phyloP scores from a whole-genome alignment of 2,329 filamentous ascomycete genomes.

The Hymenoscyphus scutula region DNA sequence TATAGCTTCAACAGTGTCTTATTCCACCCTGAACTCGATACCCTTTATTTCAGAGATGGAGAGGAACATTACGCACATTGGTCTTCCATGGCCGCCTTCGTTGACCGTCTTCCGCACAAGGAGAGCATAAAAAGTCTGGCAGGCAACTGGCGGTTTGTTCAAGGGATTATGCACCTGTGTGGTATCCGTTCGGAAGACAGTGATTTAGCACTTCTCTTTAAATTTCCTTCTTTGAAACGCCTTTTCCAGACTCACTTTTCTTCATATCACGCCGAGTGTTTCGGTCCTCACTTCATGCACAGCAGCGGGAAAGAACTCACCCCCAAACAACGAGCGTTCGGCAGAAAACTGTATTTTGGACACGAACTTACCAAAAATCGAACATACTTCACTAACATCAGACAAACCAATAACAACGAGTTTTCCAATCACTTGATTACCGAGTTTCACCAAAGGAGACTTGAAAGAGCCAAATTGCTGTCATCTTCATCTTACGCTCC shows the following conservation, averaged over 20 bases:
- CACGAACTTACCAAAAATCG: neutral
- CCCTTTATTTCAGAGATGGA: neutral
- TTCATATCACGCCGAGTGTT: neutral
- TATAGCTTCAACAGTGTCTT: neutral
- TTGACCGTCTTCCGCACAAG: neutral
- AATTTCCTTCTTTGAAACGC: neutral
- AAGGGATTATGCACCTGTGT: neutral
- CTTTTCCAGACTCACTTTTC: neutral
- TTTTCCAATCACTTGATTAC: neutral
- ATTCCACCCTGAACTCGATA: neutral
- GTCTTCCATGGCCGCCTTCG: neutral
- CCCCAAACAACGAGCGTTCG: neutral
- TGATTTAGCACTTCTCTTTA: neutral
- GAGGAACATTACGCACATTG: neutral
- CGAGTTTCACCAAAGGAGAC: neutral
- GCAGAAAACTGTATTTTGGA: neutral
- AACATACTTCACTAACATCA: neutral
- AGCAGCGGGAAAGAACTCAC: neutral
- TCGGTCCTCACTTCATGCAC: neutral
- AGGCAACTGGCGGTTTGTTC: neutral
- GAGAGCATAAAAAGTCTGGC: neutral
- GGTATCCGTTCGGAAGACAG: neutral
- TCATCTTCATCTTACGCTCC: too few species aligned
- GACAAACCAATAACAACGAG: neutral
- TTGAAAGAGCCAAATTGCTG: too few species aligned